Evolutionary conservation across 176 grass and related monocot genomes (phyloP), one percentile per base, ranked within the genome.

Genomic region (maize (Zea mays)): DNA sequence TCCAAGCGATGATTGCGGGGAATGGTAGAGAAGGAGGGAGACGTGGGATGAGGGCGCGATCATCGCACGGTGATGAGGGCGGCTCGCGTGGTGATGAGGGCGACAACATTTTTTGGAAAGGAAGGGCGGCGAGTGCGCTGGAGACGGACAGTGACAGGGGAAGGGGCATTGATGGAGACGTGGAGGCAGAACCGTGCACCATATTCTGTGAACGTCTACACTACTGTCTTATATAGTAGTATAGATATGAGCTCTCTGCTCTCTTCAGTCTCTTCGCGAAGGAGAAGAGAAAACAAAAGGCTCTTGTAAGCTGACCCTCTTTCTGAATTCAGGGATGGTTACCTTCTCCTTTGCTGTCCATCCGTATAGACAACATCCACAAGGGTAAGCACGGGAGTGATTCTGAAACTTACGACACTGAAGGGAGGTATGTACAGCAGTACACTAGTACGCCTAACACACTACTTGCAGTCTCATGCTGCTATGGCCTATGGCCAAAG

Each of bases 331-430:
- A 93, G 91, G 71, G 82, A 34, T 88, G 87, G 78, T 62, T 90
- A 8, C 91, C 85, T 47, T 93, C 91, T 8, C 91, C 73, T 67
- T 50, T 93, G 42, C 64, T 90, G 0, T 79, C 91, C 36, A 88
- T 93, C 69, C 60, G 88, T 75, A 72, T 93, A 72, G 80, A 85
- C 8, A 85, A 90, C 74, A 90, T 93, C 35, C 87, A 93, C 50
- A 93, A 83, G 83, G 76, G 40, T 8, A 93, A 93, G 73, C 91
- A 93, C 10, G 91, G 88, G 35, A 90, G 91, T 46, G 88, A 90
- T 52, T 85, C 77, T 86, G 85, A 90, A 62, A 39, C 87, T 16
- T 93, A 90, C 56, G 91, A 93, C 21, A 87, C 85, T 34, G 91
- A 93, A 85, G 91, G 88, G 44, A 90, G 91, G 91, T 93, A 61